A percentile compares a stretch with the other conserved stretches of the same genome.
phyloP scores from a whole-genome alignment of 2,329 filamentous ascomycete genomes.

The Phoma herbarum region DNA sequence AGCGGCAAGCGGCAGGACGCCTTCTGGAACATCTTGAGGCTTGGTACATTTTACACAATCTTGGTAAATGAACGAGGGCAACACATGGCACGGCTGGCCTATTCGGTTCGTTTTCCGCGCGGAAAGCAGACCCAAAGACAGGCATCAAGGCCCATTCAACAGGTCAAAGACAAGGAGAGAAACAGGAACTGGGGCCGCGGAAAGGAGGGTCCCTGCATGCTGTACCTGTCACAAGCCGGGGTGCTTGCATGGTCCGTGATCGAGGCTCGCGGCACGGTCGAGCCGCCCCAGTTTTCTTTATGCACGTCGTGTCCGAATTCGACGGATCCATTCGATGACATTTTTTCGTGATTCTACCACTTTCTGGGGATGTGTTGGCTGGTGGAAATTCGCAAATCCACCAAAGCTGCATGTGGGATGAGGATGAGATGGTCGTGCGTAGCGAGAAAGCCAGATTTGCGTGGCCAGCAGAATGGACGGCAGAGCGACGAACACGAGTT shows the following conservation, averaged over 20 bases:
- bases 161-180: neutral
- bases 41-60: neutral
- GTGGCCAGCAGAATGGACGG: slow-evolving; percentile 16
- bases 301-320: neutral
- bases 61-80: neutral
- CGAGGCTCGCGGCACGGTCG: slow-evolving; percentile 18
- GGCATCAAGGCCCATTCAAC: neutral
- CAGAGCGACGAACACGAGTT: slow-evolving; percentile 10
- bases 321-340: slow-evolving; percentile 3
- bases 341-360: neutral
- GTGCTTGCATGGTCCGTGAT: slow-evolving; percentile 20
- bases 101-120: slow-evolving; percentile 7
- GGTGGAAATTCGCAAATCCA: slow-evolving; percentile 17
- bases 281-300: slow-evolving; percentile 8
- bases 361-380: slow-evolving; percentile 19
- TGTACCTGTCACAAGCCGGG: slow-evolving; percentile 18
- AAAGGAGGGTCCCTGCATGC: slow-evolving; percentile 14
- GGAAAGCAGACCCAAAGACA: slow-evolving; percentile 4
- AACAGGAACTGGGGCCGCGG: slow-evolving; percentile 10
- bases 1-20: neutral
- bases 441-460: slow-evolving; percentile 18
- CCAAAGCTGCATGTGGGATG: slow-evolving; percentile 1
- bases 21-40: neutral
- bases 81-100: slow-evolving; percentile 11
- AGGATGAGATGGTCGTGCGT: slow-evolving; percentile 11